Evolutionary conservation across 2,329 filamentous ascomycete genomes (phyloP).

Genomic region (Fusarium succisae): DNA sequence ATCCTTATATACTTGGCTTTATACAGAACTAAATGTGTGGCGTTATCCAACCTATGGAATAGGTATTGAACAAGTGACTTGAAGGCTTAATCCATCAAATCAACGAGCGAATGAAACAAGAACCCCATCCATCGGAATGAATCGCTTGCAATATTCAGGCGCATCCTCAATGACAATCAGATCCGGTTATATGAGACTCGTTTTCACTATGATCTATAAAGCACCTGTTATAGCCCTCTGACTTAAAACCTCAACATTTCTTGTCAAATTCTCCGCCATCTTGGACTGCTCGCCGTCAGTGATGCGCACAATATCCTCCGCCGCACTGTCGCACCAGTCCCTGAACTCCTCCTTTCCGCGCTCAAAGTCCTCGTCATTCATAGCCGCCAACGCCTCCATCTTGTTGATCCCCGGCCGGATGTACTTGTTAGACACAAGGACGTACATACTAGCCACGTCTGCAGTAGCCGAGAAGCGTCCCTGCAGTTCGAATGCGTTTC

Average conservation of each 20-base stretch:
- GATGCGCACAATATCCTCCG: not conserved
- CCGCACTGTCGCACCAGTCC: not conserved
- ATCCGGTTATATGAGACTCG: not conserved
- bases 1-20: accelerated
- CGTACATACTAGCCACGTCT: not conserved
- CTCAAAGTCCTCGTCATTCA: not conserved
- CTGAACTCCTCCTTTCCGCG: not conserved
- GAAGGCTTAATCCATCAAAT: too few relatives aligned
- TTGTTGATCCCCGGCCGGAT: not conserved
- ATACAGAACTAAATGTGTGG: too few relatives aligned
- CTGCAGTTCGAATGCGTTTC: not conserved
- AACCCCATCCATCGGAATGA: not conserved
- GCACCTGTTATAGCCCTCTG: not conserved
- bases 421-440: not conserved
- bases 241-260: not conserved
- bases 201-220: not conserved
- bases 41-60: not conserved
- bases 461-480: not conserved
- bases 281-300: not conserved
- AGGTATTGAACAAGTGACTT: too few relatives aligned
- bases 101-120: not conserved
- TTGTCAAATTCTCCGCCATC: not conserved
- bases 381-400: not conserved
- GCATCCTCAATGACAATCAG: not conserved
- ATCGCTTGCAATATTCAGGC: not conserved